Conservation (phyloP, 2,329 filamentous ascomycete species). For the Mollisiaceae sp. region DNA sequence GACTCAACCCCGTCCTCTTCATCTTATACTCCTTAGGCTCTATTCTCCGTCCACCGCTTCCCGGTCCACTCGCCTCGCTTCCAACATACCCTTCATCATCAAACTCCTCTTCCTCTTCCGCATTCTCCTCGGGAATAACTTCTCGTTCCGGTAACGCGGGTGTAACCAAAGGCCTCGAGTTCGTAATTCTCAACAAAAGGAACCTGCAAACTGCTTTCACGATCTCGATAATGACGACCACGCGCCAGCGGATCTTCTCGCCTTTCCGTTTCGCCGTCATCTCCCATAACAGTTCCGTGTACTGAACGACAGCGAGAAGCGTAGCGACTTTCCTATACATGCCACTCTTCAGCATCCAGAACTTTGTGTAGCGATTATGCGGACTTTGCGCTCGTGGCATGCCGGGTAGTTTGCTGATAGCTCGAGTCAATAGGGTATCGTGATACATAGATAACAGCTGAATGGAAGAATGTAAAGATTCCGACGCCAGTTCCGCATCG, state of each 20-base stretch:
- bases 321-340: slow-evolving; percentile 83
- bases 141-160: slow-evolving; percentile 88
- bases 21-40: slow-evolving; percentile 74
- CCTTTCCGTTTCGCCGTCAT: slow-evolving; percentile 91
- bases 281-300: slow-evolving; percentile 95
- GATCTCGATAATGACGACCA: slow-evolving; percentile 82
- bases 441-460: slow-evolving; percentile 93
- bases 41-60: slow-evolving; percentile 21
- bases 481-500: slow-evolving; percentile 93
- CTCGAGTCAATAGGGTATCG: slow-evolving; percentile 79
- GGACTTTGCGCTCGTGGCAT: slow-evolving; percentile 55
- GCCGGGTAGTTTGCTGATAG: slow-evolving; percentile 61
- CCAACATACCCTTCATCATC: slow-evolving; percentile 49
- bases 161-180: slow-evolving; percentile 79
- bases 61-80: slow-evolving; percentile 8
- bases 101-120: slow-evolving; percentile 51
- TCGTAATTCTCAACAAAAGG: slow-evolving; percentile 80
- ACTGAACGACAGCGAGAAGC: slow-evolving; percentile 86
- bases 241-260: slow-evolving; percentile 83
- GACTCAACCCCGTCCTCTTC: slow-evolving; percentile 87
- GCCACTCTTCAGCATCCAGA: slow-evolving; percentile 66
- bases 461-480: slow-evolving; percentile 86
- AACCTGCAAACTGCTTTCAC: slow-evolving; percentile 86
- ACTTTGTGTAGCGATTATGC: slow-evolving; percentile 70
- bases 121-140: slow-evolving; percentile 64